phyloP scores from a whole-genome alignment of 1,284 basidiomycete genomes.

The Heterobasidion parviporum region DNA sequence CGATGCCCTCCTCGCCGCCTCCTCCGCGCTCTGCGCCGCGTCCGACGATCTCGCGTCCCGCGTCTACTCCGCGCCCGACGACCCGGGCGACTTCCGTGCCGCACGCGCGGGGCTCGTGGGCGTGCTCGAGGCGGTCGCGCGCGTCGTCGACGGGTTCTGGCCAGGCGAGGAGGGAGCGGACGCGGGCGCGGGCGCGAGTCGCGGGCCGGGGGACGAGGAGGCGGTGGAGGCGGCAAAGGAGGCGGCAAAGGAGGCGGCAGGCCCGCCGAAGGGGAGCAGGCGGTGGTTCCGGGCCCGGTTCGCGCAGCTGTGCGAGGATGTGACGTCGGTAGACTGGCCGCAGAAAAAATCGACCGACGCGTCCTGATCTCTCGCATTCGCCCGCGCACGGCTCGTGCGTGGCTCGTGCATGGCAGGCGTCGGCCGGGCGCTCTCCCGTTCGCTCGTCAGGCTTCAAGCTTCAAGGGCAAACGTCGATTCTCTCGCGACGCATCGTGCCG shows the following conservation, averaged over 20 bases:
- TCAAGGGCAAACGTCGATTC: too few relatives aligned
- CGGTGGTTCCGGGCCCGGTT: slow-evolving; percentile 8
- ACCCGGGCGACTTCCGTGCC: slow-evolving; percentile 1
- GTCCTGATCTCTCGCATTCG: neutral
- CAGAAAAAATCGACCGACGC: neutral
- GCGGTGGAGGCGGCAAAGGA: neutral
- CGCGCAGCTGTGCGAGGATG: slow-evolving; percentile 2
- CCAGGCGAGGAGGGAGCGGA: neutral
- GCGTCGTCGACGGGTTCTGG: slow-evolving; percentile 8
- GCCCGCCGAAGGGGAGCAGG: slow-evolving; percentile 3
- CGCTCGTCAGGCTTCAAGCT: too few relatives aligned
- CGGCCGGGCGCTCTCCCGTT: too few relatives aligned
- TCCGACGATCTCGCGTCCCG: slow-evolving; percentile 7
- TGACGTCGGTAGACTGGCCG: neutral
- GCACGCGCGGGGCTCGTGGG: slow-evolving; percentile 6
- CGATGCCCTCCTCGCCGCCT: slow-evolving; percentile 6
- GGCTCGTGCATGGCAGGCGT: neutral
- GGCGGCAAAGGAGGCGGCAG: neutral
- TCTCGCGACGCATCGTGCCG: too few relatives aligned
- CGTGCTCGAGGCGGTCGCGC: slow-evolving; percentile 2
- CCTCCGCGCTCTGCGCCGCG: slow-evolving; percentile 5
- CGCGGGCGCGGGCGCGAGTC: too few relatives aligned
- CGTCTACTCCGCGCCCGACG: slow-evolving; percentile 4
- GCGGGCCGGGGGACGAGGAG: neutral
- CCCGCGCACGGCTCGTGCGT: too few relatives aligned